Evolutionary conservation across 352 stramenopile species (phyloP), one percentile per base, ranked within the genome.

Genomic region (Phytophthora brassicae): DNA sequence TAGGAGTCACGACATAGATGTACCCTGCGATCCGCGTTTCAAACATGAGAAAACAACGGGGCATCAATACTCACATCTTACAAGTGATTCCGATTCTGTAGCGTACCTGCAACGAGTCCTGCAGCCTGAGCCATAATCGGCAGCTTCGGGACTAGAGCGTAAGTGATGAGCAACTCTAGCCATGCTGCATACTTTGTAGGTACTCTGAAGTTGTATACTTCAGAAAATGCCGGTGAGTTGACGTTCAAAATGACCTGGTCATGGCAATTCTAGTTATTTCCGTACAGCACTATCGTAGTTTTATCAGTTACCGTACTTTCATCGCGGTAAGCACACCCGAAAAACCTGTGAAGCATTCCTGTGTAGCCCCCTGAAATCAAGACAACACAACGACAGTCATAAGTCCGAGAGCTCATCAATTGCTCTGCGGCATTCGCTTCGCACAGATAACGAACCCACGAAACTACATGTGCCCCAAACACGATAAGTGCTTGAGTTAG

Each of bases 111-210:
- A 11, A 95, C 47, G 20, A 97, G 92, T 16, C 90, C 90, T 33
- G 84, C 92, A 44, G 91, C 75, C 74, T 97, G 89, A 22, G 86
- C 88, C 22, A 97, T 60, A 38, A 97, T 84, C 9, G 89, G 94
- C 12, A 89, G 71, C 42, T 88, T 70, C 0, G 78, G 89, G 1
- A 96, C 84, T 17, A 96, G 59, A 16, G 92, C 29, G 45, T 94
- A 89, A 4, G 95, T 94, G 23, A 95, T 49, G 13, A 94, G 56
- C 13, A 97, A 70, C 65, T 97, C 90, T 2, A 96, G 71, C 89
- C 90, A 97, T 19, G 90, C 77, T 5, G 79, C 87, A 42, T 96
- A 96, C 47, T 95, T 93, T 2, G 88, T 94, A 6, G 88, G 86
- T 13, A 97, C 72, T 19, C 68, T 66, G 33, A 97, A 85, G 22